Conservation (phyloP, 2,329 filamentous ascomycete species). For the Alternaria arbusti region DNA sequence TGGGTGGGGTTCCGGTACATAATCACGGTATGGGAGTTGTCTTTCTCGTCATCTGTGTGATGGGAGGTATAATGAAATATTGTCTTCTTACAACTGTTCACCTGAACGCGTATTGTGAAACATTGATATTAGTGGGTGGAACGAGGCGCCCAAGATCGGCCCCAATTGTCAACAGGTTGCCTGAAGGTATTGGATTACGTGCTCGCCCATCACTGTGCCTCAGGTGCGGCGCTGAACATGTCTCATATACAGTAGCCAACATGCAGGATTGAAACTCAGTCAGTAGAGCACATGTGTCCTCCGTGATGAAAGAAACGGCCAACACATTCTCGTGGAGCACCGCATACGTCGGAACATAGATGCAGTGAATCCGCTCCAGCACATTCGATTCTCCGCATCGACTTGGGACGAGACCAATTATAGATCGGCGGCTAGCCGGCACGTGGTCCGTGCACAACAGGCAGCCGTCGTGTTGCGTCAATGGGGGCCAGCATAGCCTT, state of each 20-base stretch:
- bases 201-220: conserved; percentile 6
- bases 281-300: neutral
- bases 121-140: neutral
- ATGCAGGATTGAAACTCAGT: neutral
- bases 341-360: neutral
- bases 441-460: conserved; percentile 13
- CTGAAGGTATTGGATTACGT: neutral
- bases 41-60: conserved; percentile 23
- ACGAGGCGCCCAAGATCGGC: neutral
- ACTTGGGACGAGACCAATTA: conserved; percentile 22
- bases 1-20: conserved; percentile 22
- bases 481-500: conserved; percentile 12
- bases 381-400: neutral
- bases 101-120: neutral
- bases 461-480: conserved; percentile 22
- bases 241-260: neutral
- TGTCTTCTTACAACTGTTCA: conserved; percentile 4
- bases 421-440: conserved; percentile 19
- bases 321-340: neutral
- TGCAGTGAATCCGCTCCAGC: neutral
- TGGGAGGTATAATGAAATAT: conserved; percentile 23
- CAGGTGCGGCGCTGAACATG: neutral
- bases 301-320: neutral
- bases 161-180: neutral
- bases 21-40: conserved; percentile 22